Percentiles rank a stretch among this genome's conserved stretches.
Conservation (phyloP, 495 filamentous ascomycete genomes). For the Penicillium coffeae region DNA sequence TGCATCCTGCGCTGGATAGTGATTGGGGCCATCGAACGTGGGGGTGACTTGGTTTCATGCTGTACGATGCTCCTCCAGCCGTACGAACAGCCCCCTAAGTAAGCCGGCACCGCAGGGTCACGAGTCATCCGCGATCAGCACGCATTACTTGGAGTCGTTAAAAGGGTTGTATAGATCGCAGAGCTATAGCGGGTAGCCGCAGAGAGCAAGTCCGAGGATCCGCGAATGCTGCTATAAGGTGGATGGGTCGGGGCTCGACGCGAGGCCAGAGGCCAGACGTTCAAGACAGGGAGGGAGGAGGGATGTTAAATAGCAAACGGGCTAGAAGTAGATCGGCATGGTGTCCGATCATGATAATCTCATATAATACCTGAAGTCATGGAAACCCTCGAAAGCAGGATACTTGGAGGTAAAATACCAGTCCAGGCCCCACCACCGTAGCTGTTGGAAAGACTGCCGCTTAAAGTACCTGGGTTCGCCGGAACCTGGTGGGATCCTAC, state of each 20-base stretch:
- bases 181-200: background rate
- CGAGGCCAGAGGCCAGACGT: background rate
- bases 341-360: background rate
- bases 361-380: conserved; percentile 13
- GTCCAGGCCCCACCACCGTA: conserved; percentile 23
- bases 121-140: background rate
- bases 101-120: background rate
- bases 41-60: background rate
- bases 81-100: background rate
- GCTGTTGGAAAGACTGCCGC: conserved; percentile 23
- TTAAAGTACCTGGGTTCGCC: conserved; percentile 42
- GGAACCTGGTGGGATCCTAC: conserved; percentile 31
- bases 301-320: background rate
- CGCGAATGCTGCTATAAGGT: background rate
- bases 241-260: background rate
- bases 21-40: background rate
- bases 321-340: background rate
- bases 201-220: background rate
- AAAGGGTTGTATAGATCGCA: background rate
- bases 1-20: background rate
- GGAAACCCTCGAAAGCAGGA: conserved; percentile 7
- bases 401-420: conserved; percentile 14
- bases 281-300: background rate
- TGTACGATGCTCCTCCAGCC: background rate
- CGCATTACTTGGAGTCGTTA: no score